Conservation (phyloP, 2,329 filamentous ascomycete genomes). For the Aspergillus melleus region DNA sequence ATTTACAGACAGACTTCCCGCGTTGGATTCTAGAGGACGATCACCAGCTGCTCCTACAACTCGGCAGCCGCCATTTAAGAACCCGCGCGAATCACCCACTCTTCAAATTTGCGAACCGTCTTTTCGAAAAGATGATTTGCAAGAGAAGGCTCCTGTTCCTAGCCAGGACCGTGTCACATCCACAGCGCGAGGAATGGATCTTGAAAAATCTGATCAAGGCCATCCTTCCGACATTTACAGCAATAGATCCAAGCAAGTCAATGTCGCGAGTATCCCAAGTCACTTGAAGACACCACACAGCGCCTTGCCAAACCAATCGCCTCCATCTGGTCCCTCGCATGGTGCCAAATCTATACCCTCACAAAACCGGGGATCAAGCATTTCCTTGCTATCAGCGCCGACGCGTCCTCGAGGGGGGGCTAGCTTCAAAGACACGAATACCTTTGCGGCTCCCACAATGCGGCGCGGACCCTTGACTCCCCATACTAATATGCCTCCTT, state of each 20-base stretch:
- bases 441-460: conserved; percentile 32
- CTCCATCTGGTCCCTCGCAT: conserved; percentile 41
- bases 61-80: conserved; percentile 23
- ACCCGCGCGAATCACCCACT: conserved; percentile 11
- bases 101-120: not conserved
- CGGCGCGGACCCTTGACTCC: conserved; percentile 35
- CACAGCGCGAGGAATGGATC: conserved; percentile 4
- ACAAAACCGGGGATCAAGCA: conserved; percentile 39
- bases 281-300: conserved; percentile 32
- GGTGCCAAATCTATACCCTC: conserved; percentile 35
- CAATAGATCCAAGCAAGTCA: conserved; percentile 13
- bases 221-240: conserved; percentile 9
- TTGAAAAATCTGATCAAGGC: conserved; percentile 9
- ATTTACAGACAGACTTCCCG: conserved; percentile 50
- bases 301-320: conserved; percentile 23
- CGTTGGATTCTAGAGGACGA: conserved; percentile 33
- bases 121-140: not conserved
- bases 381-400: conserved; percentile 47
- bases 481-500: conserved; percentile 34
- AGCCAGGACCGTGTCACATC: not conserved
- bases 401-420: conserved; percentile 47
- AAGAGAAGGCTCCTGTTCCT: not conserved
- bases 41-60: conserved; percentile 25
- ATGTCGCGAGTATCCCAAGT: conserved; percentile 27
- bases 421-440: conserved; percentile 31